phyloP scores from a whole-genome alignment of 805 yeast species.

The Candida ovalis region DNA sequence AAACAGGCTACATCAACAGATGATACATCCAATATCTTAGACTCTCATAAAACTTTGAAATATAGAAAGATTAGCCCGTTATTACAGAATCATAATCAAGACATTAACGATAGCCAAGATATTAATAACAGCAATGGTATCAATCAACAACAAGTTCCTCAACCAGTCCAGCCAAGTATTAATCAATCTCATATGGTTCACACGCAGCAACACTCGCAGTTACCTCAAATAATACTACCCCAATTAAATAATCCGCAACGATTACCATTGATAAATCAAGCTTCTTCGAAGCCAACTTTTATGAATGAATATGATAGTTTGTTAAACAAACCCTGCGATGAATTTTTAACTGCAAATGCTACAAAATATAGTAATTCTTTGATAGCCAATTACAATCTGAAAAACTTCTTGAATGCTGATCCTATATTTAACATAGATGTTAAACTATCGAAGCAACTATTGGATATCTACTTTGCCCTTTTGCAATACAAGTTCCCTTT shows the following conservation, averaged over 20 bases:
- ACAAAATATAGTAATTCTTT: constrained; percentile 17
- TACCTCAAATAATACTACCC: constrained; percentile 3
- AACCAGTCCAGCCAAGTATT: background rate
- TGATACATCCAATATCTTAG: background rate
- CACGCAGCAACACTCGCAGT: background rate
- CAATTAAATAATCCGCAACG: background rate
- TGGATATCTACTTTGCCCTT: constrained; percentile 53
- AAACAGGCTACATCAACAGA: constrained; percentile 1
- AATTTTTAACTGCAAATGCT: constrained; percentile 16
- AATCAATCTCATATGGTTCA: background rate
- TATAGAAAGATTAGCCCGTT: constrained; percentile 28
- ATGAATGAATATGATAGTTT: constrained; percentile 16
- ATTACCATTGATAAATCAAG: background rate
- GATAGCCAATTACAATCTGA: constrained; percentile 43
- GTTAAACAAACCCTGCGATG: constrained; percentile 19
- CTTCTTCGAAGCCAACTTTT: background rate
- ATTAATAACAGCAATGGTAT: background rate
- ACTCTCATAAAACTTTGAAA: constrained; percentile 19
- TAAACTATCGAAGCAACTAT: constrained; percentile 43
- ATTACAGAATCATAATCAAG: constrained; percentile 5
- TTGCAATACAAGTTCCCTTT: constrained; percentile 56
- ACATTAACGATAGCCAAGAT: too few relatives aligned
- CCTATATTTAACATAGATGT: constrained; percentile 53
- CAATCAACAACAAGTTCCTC: background rate
- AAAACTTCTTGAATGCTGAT: constrained; percentile 42